phyloP scores from a whole-genome alignment of 352 stramenopile genomes.

The Phytophthora capsici region DNA sequence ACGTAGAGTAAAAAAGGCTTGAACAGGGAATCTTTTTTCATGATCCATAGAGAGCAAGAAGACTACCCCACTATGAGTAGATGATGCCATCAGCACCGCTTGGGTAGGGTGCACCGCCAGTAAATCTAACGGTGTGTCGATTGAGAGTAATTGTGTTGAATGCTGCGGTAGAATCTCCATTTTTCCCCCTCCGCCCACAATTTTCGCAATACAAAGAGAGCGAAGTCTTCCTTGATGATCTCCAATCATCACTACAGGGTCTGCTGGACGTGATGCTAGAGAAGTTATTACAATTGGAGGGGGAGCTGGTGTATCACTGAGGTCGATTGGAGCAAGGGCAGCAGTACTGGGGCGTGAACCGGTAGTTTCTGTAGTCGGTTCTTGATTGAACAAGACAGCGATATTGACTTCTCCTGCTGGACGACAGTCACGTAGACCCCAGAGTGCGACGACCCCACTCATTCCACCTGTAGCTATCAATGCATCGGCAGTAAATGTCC shows the following conservation, averaged over 20 bases:
- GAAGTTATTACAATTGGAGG: slow-evolving; percentile 50
- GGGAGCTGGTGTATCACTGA: not conserved
- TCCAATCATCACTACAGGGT: slow-evolving; percentile 69
- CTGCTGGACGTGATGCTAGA: slow-evolving; percentile 47
- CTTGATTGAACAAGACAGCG: slow-evolving; percentile 45
- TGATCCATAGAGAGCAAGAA: slow-evolving; percentile 77
- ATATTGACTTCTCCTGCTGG: slow-evolving; percentile 49
- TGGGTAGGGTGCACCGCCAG: slow-evolving; percentile 69
- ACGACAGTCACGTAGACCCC: slow-evolving; percentile 57
- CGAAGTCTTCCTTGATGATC: slow-evolving; percentile 67
- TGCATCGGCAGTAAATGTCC: slow-evolving; percentile 48
- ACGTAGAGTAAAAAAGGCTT: slow-evolving; percentile 60
- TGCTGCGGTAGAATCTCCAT: slow-evolving; percentile 75
- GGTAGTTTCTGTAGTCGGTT: slow-evolving; percentile 1
- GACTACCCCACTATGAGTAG: slow-evolving; percentile 47
- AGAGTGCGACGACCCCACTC: slow-evolving; percentile 56
- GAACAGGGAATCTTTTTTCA: slow-evolving; percentile 66
- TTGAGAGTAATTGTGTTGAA: slow-evolving; percentile 51
- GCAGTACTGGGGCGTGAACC: slow-evolving; percentile 29
- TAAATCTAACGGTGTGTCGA: slow-evolving; percentile 49
- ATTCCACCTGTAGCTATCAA: slow-evolving; percentile 61
- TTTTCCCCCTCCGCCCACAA: slow-evolving; percentile 46
- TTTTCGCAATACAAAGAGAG: slow-evolving; percentile 59
- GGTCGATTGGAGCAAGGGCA: not conserved
- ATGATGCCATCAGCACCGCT: slow-evolving; percentile 57